Evolutionary conservation across 1,284 basidiomycete species (phyloP).

Genomic region (Grifola frondosa): DNA sequence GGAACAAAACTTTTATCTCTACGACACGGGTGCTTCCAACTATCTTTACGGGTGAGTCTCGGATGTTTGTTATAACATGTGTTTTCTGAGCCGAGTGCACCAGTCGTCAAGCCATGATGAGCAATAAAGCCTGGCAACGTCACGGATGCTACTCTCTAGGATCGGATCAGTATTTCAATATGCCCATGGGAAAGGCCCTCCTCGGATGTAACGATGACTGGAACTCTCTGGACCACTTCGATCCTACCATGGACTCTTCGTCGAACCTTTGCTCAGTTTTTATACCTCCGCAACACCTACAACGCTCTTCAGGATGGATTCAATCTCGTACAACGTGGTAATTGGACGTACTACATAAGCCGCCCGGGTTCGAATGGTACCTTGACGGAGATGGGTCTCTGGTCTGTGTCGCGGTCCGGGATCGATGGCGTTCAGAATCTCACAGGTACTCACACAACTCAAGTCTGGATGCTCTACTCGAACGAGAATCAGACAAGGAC

Average conservation of each 20-base stretch:
- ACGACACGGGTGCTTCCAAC: conserved; percentile 81
- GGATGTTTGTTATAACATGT: neutral
- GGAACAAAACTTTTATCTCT: conserved; percentile 84
- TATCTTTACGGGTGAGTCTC: conserved; percentile 77
- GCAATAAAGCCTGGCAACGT: conserved; percentile 83
- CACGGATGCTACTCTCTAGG: conserved; percentile 90
- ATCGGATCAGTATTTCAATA: conserved; percentile 88
- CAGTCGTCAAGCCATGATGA: conserved; percentile 89
- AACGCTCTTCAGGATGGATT: conserved; percentile 83
- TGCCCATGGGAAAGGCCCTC: conserved; percentile 75
- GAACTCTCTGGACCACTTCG: conserved; percentile 91
- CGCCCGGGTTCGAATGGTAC: conserved; percentile 83
- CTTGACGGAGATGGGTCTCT: conserved; percentile 81
- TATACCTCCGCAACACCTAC: conserved; percentile 67
- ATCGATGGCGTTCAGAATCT: conserved; percentile 56
- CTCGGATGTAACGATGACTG: conserved; percentile 84
- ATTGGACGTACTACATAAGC: conserved; percentile 77
- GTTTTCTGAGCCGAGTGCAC: too few species aligned
- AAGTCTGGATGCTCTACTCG: conserved; percentile 81
- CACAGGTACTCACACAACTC: conserved; percentile 56
- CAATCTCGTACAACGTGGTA: conserved; percentile 74
- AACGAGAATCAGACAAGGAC: conserved; percentile 78
- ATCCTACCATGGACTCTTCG: conserved; percentile 79
- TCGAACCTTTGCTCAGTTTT: conserved; percentile 72
- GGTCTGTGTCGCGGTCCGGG: conserved; percentile 73